Conservation (phyloP, 106 monocot genomes). For the Dendrobium catenatum region DNA sequence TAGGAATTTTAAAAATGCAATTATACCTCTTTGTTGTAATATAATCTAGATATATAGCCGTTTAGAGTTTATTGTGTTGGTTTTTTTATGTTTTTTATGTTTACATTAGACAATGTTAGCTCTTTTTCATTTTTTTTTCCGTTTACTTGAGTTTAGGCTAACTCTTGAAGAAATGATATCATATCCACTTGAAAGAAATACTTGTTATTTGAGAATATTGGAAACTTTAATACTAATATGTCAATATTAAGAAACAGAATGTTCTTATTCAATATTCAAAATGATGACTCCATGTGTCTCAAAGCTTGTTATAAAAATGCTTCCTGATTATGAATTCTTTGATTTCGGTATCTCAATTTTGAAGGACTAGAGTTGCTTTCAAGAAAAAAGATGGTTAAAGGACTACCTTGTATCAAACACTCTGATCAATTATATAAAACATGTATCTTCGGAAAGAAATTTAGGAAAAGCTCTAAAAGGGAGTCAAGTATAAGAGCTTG, state of each 20-base stretch:
- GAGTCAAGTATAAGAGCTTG: not conserved
- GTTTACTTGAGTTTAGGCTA: not conserved
- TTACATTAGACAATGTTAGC: too few species aligned
- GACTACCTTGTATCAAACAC: not conserved
- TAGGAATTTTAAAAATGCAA: too few species aligned
- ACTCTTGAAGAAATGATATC: not conserved
- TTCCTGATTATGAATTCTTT: not conserved
- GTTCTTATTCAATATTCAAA: conserved; percentile 4
- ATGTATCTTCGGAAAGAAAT: conserved; percentile 3
- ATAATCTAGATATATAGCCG: too few species aligned
- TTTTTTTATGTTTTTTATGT: too few species aligned
- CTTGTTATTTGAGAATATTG: too few species aligned
- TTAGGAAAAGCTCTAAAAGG: not conserved
- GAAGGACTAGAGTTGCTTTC: not conserved
- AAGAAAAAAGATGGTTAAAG: conserved; percentile 13
- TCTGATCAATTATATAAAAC: conserved; percentile 1
- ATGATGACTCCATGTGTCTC: not conserved
- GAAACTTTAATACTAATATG: conserved; percentile 7
- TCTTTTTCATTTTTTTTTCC: too few species aligned
- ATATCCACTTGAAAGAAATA: not conserved
- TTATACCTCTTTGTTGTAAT: too few species aligned
- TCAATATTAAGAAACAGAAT: not conserved
- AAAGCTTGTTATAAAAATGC: not conserved
- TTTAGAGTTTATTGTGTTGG: too few species aligned
- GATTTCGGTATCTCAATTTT: conserved; percentile 11